Base-by-base conservation (phyloP, 2,329 filamentous ascomycete genomes). In the Aspergillus tamarii region DNA sequence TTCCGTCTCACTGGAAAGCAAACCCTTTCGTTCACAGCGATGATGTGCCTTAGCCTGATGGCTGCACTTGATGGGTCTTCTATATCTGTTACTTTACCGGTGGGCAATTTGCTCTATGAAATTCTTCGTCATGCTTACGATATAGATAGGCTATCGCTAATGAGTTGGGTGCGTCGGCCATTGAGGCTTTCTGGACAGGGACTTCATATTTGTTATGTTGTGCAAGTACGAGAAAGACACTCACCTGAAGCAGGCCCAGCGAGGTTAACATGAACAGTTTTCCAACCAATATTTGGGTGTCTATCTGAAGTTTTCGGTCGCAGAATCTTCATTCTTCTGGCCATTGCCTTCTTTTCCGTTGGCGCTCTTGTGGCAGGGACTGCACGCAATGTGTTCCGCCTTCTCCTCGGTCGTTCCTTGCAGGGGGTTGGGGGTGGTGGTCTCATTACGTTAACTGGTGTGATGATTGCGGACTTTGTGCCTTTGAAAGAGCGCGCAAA, bases 271-370 rank as follows among this genome's bases (percentile, higher is more conserved):
- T 1, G 4, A 36, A 14, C 73, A 70, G 78, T 85, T 28, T 84
- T 85, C 64, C 84, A 86, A 69, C 84, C 84, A 0, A 81, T 78
- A 64, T 81, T 82, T 57, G 80, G 80, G 4, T 78, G 79, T 0
- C 73, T 84, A 45, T 83, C 81, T 5, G 77, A 83, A 52, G 81
- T 83, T 23, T 83, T 84, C 54, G 83, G 83, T 10, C 78, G 83
- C 4, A 78, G 78, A 52, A 76, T 77, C 0, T 68, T 83, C 28
- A 70, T 84, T 9, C 66, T 82, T 4, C 59, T 75, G 2, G 73
- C 77, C 0, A 69, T 84, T 7, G 45, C 75, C 0, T 76, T 84
- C 58, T 84, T 84, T 71, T 75, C 79, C 4, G 71, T 79, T 9
- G 82, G 82, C 0, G 76, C 81, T 1, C 72, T 82, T n/a, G 66